A percentile compares a stretch with the other conserved stretches of the same genome.
Evolutionary conservation across 176 grass and related monocot species (phyloP).

Genomic region (Aegilops tauschii): DNA sequence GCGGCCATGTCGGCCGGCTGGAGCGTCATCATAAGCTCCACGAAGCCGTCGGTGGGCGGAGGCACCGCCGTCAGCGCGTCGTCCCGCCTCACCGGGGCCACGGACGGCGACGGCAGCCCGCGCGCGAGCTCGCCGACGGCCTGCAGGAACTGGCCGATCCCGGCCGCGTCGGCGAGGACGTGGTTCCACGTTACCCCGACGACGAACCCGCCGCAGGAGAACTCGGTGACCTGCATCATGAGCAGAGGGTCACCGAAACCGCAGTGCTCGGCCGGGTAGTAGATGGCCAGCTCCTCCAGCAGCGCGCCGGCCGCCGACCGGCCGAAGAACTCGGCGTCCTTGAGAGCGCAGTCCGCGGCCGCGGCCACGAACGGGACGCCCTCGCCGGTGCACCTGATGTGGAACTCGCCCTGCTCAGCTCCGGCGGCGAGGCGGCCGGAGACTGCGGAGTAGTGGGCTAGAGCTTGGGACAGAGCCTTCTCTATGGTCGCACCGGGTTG

Average conservation of each 20-base stretch:
- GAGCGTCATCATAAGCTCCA: not conserved
- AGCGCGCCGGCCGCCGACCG: not conserved
- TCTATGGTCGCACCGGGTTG: no score
- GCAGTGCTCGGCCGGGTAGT: not conserved
- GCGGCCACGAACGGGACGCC: not conserved
- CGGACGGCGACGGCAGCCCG: not conserved
- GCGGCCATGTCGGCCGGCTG: not conserved
- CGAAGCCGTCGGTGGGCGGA: not conserved
- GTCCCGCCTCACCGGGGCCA: not conserved
- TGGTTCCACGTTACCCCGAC: slow-evolving; percentile 23
- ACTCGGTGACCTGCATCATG: slow-evolving; percentile 19
- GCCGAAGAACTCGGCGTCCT: not conserved
- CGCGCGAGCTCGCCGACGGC: slow-evolving; percentile 13
- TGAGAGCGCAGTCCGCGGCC: not conserved
- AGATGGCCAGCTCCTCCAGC: not conserved
- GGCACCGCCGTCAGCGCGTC: not conserved
- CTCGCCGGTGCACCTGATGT: not conserved
- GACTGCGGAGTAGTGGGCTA: not conserved
- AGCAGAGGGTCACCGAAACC: not conserved
- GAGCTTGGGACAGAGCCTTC: not conserved
- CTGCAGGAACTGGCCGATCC: not conserved
- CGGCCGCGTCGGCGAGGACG: not conserved
- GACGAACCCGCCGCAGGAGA: slow-evolving; percentile 12
- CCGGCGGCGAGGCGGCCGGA: not conserved
- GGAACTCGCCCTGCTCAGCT: not conserved